Base-by-base conservation (phyloP, 2,329 filamentous ascomycete genomes). In the Calonectria honghensis region DNA sequence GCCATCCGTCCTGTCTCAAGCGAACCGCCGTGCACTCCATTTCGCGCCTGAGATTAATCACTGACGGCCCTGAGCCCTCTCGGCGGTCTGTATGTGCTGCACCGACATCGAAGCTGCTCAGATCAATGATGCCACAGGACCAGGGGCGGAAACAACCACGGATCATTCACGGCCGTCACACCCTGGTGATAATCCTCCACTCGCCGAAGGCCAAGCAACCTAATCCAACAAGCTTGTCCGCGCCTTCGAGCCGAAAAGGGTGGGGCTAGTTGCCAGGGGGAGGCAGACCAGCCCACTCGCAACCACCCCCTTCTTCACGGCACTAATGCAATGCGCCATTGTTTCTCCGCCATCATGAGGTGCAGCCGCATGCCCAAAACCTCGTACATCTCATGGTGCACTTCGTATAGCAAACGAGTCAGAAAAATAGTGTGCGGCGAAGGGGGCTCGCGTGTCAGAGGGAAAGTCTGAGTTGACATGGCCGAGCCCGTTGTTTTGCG, bases 261-360 rank as follows among this genome's bases (percentile, higher is more conserved):
- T 63, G 57, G 57, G 32, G 37, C 35, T 6, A 63, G 61, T 35
- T 32, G 41, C 61, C 61, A 68, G 66, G 50, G 50, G 66, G 52
- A 27, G 29, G 27, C 24, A 39, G 57, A 27, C 57, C 39, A 29
- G 35, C 35, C 57, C 57, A 63, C 57, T 63, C 57, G 57, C 57
- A 63, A 63, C 57, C 57, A 63, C 65, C 65, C 45, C 50, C 48
- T 41, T 41, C 65, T 45, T 54, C 35, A 51, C 54, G 52, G 59
- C 57, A 75, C 71, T 73, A 77, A 78, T 76, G 76, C 76, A 78
- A 71, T 74, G 74, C 74, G 63, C 67, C 63, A 52, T 71, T 57
- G 68, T 72, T 73, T 74, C 65, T 70, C 65, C 70, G 52, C 63
- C 71, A 41, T 70, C 57, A 66, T 72, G 68, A 70, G 72, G 54